These are phyloP conservation scores for Auxenochlorella protothecoides DNA, from an alignment of 139 green algal species.

Conservation along the genomic window DNA sequence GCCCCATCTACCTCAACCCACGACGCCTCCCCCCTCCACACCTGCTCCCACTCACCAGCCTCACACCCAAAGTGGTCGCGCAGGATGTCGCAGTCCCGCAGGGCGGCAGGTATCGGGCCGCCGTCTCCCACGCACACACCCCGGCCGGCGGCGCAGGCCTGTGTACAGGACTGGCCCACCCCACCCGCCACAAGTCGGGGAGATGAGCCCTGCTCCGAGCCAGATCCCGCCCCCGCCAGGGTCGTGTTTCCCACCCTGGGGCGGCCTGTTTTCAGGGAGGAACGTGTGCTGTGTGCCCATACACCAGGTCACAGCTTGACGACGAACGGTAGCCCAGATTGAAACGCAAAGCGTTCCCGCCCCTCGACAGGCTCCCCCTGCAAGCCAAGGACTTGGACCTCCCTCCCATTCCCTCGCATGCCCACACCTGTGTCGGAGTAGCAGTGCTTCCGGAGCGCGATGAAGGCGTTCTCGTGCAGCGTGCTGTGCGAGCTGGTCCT, in stretches of 20 bases:
- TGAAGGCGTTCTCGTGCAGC: constrained; percentile 71
- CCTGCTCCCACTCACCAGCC: constrained; percentile 23
- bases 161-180: constrained; percentile 31
- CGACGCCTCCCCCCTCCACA: neutral
- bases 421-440: constrained; percentile 45
- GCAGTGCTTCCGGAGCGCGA: constrained; percentile 54
- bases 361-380: neutral
- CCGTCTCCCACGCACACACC: constrained; percentile 23
- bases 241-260: neutral
- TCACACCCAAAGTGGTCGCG: constrained; percentile 47
- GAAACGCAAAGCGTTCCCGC: neutral
- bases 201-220: constrained; percentile 12
- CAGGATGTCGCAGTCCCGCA: constrained; percentile 65
- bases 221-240: neutral
- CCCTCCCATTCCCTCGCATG: neutral
- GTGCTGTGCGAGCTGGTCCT: constrained; percentile 59
- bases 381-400: neutral
- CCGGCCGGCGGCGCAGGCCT: constrained; percentile 22
- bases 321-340: neutral
- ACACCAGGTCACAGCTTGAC: constrained; percentile 3
- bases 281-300: neutral
- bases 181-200: constrained; percentile 21
- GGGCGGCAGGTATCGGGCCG: constrained; percentile 19
- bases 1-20: neutral
- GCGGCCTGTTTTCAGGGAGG: neutral